These are phyloP conservation scores for Hyaloscypha variabilis DNA, from an alignment of 495 filamentous ascomycete genomes.

Conservation along the genomic window DNA sequence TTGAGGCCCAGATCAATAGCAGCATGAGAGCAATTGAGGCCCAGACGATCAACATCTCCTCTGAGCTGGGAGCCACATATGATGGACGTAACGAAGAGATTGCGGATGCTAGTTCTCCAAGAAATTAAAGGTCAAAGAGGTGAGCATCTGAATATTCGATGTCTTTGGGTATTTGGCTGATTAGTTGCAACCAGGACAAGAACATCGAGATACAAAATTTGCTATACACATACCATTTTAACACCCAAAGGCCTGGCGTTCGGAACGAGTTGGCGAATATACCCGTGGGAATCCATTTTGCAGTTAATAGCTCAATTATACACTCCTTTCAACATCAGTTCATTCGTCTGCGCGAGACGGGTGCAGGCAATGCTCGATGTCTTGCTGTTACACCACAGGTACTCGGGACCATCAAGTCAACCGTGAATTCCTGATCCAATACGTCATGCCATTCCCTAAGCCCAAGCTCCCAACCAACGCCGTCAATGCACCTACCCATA, in stretches of 20 bases:
- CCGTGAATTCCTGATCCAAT: constrained; percentile 5
- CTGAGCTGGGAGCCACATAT: constrained; percentile 26
- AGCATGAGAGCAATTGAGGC: constrained; percentile 29
- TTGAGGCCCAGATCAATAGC: constrained; percentile 27
- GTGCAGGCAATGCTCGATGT: no score
- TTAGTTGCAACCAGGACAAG: neutral
- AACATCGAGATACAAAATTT: constrained; percentile 22
- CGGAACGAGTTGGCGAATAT: constrained; percentile 6
- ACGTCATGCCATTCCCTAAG: neutral
- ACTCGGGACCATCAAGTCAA: neutral
- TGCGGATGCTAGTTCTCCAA: constrained; percentile 1
- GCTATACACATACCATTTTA: constrained; percentile 20
- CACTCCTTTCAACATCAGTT: neutral
- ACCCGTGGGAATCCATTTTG: constrained; percentile 9
- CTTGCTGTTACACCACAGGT: no score
- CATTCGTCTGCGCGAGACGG: no score
- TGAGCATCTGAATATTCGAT: neutral
- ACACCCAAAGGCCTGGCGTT: constrained; percentile 3
- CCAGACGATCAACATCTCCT: constrained; percentile 25
- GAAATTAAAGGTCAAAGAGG: neutral
- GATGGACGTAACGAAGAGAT: constrained; percentile 29
- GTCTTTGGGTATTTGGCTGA: neutral
- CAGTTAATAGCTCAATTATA: constrained; percentile 13
- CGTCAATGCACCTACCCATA: neutral
- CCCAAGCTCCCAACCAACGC: constrained; percentile 8